These are phyloP conservation scores for Leccinum aurantiacum DNA, from an alignment of 768 basidiomycete species.

Conservation along the genomic window DNA sequence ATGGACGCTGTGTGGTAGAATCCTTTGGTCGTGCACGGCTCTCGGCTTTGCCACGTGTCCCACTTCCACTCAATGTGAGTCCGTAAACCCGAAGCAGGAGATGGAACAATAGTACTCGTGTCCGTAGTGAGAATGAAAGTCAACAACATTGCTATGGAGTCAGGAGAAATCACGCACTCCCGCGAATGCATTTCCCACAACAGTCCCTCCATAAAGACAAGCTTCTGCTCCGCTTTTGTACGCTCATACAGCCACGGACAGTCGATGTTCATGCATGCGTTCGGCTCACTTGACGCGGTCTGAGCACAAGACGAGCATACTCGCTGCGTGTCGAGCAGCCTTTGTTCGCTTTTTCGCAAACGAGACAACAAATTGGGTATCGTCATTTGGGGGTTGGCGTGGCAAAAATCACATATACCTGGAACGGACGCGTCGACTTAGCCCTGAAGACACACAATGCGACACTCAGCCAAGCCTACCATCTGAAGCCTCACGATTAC, in stretches of 20 bases:
- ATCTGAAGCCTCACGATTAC: conserved; percentile 53
- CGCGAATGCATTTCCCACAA: too few species aligned
- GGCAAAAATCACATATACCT: conserved; percentile 72
- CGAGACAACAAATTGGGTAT: conserved; percentile 57
- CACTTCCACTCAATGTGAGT: too few species aligned
- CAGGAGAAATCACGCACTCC: too few species aligned
- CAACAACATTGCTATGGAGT: too few species aligned
- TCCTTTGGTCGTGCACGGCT: too few species aligned
- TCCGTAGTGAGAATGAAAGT: too few species aligned
- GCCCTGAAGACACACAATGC: neutral
- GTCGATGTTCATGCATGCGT: conserved; percentile 80
- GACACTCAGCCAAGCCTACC: conserved; percentile 38
- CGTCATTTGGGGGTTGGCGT: conserved; percentile 48
- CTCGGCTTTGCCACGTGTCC: too few species aligned
- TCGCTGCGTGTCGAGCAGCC: conserved; percentile 55
- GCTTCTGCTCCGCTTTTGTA: conserved; percentile 51
- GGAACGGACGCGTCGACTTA: neutral
- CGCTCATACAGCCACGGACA: conserved; percentile 83
- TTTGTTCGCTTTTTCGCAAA: conserved; percentile 52
- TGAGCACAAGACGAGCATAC: conserved; percentile 74
- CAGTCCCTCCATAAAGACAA: conserved; percentile 30
- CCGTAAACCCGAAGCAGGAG: too few species aligned
- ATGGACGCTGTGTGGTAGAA: too few species aligned
- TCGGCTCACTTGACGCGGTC: conserved; percentile 53
- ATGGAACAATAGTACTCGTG: too few species aligned